A percentile compares a stretch with the other conserved stretches of the same genome.
These are phyloP conservation scores for Aegilops umbellulata DNA, from an alignment of 176 grass and related monocot species.

Conservation along the genomic window DNA sequence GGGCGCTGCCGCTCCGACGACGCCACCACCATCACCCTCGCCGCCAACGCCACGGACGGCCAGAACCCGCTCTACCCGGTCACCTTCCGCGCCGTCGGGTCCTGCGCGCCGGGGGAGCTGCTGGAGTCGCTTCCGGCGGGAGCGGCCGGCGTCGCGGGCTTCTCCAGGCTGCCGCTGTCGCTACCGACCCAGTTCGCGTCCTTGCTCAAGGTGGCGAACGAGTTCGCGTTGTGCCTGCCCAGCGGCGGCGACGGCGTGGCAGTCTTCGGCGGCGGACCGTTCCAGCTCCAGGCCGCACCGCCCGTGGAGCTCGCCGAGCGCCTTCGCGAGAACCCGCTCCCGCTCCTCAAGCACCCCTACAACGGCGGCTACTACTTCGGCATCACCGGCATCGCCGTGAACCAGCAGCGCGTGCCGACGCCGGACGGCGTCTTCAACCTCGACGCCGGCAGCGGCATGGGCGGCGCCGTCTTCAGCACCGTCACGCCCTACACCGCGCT, in stretches of 20 bases:
- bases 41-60: slow-evolving; percentile 41
- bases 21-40: slow-evolving; percentile 17
- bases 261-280: slow-evolving; percentile 40
- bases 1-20: slow-evolving; percentile 4
- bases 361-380: slow-evolving; percentile 53
- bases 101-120: slow-evolving; percentile 18
- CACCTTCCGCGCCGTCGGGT: not conserved
- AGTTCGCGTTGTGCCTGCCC: slow-evolving; percentile 55
- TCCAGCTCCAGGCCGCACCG: not conserved
- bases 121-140: slow-evolving; percentile 11
- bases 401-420: not conserved
- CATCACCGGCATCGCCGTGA: slow-evolving; percentile 28
- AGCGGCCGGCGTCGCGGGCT: slow-evolving; percentile 27
- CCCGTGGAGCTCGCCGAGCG: not conserved
- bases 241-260: slow-evolving; percentile 25
- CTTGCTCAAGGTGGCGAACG: not conserved
- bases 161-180: not conserved
- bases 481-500: slow-evolving; percentile 11
- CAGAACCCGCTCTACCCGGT: slow-evolving; percentile 38
- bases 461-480: slow-evolving; percentile 33
- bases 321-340: not conserved
- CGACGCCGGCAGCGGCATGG: not conserved
- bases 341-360: slow-evolving; percentile 33
- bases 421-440: slow-evolving; percentile 1
- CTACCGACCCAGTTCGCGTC: slow-evolving; percentile 37